phyloP scores from a whole-genome alignment of 306 rosid species.

The Sindora glabra region DNA sequence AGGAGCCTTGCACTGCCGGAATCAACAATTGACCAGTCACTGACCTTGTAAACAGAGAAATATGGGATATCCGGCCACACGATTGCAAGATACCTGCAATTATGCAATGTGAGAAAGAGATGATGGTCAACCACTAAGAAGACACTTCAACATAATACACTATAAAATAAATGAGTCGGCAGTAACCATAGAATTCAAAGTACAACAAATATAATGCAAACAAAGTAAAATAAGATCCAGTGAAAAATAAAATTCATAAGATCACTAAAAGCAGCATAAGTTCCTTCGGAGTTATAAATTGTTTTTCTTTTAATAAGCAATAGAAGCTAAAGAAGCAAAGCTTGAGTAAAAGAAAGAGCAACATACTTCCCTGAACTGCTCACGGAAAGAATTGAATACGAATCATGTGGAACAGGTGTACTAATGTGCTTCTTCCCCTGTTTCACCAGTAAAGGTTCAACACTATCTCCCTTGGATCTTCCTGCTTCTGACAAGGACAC shows the following conservation, averaged over 20 bases:
- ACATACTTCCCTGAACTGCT: slow-evolving; percentile 99
- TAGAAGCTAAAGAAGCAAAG: background rate
- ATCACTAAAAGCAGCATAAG: too few species aligned
- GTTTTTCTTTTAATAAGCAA: too few species aligned
- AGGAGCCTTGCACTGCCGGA: slow-evolving; percentile 99
- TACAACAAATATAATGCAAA: background rate
- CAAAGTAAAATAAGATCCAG: background rate
- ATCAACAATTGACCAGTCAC: slow-evolving; percentile 97
- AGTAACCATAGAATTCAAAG: background rate
- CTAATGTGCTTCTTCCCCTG: slow-evolving; percentile 89
- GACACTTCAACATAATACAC: slow-evolving; percentile 1
- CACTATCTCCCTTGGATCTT: slow-evolving; percentile 68
- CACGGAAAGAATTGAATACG: slow-evolving; percentile 88
- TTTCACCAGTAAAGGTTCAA: slow-evolving; percentile 82
- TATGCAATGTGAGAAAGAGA: slow-evolving; percentile 26
- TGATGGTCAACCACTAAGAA: background rate
- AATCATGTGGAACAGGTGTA: slow-evolving; percentile 96
- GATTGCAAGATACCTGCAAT: slow-evolving; percentile 80
- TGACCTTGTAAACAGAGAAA: slow-evolving; percentile 87
- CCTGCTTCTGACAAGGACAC: slow-evolving; percentile 81
- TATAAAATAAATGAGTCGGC: background rate
- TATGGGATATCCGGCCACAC: slow-evolving; percentile 99
- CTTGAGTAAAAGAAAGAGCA: slow-evolving; percentile 18
- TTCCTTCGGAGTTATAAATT: too few species aligned
- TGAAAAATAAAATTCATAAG: slow-evolving; percentile 7